Base-by-base conservation (phyloP, 139 green algal species). In the Chlorella vulgaris region DNA sequence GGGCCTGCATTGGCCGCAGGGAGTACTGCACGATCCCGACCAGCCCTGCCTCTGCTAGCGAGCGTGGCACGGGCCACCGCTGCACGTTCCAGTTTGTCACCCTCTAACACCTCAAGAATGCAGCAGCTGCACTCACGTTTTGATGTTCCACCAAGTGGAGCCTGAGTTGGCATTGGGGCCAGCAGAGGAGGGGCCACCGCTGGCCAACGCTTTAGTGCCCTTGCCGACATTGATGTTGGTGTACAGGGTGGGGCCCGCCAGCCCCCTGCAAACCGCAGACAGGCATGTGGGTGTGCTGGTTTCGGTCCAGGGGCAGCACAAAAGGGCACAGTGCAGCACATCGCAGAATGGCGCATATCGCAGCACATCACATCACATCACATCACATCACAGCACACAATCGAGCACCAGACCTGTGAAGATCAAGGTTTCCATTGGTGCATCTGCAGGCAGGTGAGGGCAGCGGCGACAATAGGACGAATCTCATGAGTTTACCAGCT, bases 141-240 rank as follows among this genome's bases (percentile, higher is more conserved):
- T 31, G 21, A 71, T 71, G 65, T 50, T 50, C 65, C 65, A 71
- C 65, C 65, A 71, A 28, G 65, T 71, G 36, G 35, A 50, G 65
- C 35, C 33, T 22, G 65, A 33, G 65, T 21, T 26, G 65, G 65
- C 65, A 18, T 71, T 71, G 35, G 65, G 33, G 13, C 65, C 65
- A 7, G 33, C 22, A 22, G 15, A 26, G 13, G 13, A 33, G 65
- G 65, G 65, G 21, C 62, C 65, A 22, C 65, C 65, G 65, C 65
- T 71, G 33, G 22, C 36, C 10, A 71, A 35, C 2, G 65, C 65
- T 4, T 71, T 71, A 13, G 35, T 71, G 35, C 65, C 65, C 65
- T 13, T 6, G 13, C 65, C 65, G 35, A 71, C 65, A n/a, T 65
- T 5, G 22, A 65, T 65, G 55, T 65, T 65, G 15, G 55, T 65